Evolutionary conservation across 2,329 filamentous ascomycete genomes (phyloP).

Genomic region (Xylariaceae sp.): DNA sequence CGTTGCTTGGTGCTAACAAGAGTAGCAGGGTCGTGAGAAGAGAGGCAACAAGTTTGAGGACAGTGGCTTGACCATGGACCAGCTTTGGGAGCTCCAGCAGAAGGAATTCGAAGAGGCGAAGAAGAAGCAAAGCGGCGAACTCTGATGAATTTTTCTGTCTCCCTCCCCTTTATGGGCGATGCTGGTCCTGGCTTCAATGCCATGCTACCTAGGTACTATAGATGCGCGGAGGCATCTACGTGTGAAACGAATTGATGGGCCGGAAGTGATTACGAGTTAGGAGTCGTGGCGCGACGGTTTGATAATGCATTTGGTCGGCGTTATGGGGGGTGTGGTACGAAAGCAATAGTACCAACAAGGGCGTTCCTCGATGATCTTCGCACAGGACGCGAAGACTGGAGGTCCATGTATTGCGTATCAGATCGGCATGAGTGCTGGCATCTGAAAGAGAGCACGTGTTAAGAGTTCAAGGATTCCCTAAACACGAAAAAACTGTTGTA

Average conservation of each 20-base stretch:
- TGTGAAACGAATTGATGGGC: not conserved
- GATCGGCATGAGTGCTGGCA: too few relatives aligned
- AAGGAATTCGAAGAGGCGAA: conserved; percentile 69
- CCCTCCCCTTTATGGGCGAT: not conserved
- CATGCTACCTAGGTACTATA: not conserved
- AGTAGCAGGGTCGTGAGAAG: conserved; percentile 76
- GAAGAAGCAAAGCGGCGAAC: conserved; percentile 27
- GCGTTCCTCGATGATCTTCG: conserved; percentile 14
- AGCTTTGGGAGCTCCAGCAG: conserved; percentile 82
- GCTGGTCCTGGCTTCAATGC: too few relatives aligned
- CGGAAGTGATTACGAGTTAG: not conserved
- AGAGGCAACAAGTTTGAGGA: conserved; percentile 96
- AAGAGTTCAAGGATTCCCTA: too few relatives aligned
- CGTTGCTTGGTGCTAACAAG: conserved; percentile 12
- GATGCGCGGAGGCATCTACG: conserved; percentile 2
- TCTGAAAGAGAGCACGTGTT: not conserved
- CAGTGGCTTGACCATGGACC: conserved; percentile 85
- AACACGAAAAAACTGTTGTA: too few relatives aligned
- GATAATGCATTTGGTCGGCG: conserved; percentile 18
- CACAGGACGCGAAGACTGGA: not conserved
- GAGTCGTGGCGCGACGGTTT: conserved; percentile 13
- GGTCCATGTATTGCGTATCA: too few relatives aligned
- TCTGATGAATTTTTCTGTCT: conserved; percentile 12
- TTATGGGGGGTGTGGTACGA: conserved; percentile 16
- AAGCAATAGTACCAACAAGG: conserved; percentile 10